These are phyloP conservation scores for Pichia sp. DNA, from an alignment of 1,139 yeast species.

Conservation along the genomic window DNA sequence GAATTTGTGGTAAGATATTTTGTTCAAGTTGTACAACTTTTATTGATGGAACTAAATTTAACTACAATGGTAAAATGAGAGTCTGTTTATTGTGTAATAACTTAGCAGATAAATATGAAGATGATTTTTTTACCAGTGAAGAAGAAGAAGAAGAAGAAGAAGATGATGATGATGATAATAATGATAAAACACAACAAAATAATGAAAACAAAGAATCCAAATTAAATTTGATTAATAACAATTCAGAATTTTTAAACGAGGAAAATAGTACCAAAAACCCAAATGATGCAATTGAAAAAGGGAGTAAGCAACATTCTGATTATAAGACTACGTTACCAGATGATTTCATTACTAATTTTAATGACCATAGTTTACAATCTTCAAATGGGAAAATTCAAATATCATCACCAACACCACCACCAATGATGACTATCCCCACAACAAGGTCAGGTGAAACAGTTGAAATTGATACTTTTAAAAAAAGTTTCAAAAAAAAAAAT, in stretches of 20 bases:
- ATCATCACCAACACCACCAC: slow-evolving; percentile 46
- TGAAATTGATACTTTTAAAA: slow-evolving; percentile 50
- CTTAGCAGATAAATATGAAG: slow-evolving; percentile 49
- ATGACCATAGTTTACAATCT: not conserved
- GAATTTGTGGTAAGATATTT: slow-evolving; percentile 94
- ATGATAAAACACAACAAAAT: not conserved
- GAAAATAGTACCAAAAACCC: too few species aligned
- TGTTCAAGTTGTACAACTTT: slow-evolving; percentile 82
- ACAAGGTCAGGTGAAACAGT: slow-evolving; percentile 74
- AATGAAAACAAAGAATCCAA: too few species aligned
- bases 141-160: slow-evolving; percentile 32
- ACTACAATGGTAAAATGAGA: slow-evolving; percentile 63
- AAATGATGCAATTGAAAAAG: too few species aligned
- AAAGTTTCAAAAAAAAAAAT: not conserved
- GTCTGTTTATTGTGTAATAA: slow-evolving; percentile 76
- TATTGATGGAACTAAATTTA: slow-evolving; percentile 69
- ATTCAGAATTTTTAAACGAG: too few species aligned
- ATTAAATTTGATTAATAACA: too few species aligned
- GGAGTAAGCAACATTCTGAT: too few species aligned
- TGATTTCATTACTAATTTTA: not conserved
- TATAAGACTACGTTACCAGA: not conserved
- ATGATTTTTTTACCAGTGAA: slow-evolving; percentile 61
- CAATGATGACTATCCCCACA: slow-evolving; percentile 78
- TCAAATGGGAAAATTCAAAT: not conserved
- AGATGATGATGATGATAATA: not conserved